These are phyloP conservation scores for Paramecium sexaurelia DNA, from an alignment of 73 alveolate species.

Conservation along the genomic window DNA sequence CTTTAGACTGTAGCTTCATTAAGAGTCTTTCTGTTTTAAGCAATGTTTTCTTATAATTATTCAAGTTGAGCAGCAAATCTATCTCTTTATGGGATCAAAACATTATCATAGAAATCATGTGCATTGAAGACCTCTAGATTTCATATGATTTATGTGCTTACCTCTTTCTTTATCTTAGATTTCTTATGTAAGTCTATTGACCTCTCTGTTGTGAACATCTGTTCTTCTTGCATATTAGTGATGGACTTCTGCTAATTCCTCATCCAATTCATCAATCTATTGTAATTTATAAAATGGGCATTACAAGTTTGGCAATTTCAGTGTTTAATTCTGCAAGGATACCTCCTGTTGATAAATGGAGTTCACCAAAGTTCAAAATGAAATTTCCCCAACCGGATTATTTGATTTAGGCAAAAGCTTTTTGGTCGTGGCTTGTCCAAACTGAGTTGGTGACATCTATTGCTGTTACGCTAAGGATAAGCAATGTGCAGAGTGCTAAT, in stretches of 20 bases:
- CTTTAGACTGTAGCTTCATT: constrained; percentile 37
- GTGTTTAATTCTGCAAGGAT: neutral
- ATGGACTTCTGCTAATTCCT: constrained; percentile 19
- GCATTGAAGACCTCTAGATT: constrained; percentile 43
- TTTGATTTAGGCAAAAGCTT: constrained; percentile 26
- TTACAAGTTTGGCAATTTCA: constrained; percentile 45
- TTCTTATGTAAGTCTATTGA: constrained; percentile 43
- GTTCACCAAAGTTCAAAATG: constrained; percentile 56
- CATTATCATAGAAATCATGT: constrained; percentile 56
- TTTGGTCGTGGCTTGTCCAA: constrained; percentile 39
- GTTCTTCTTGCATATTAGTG: constrained; percentile 51
- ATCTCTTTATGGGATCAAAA: constrained; percentile 61
- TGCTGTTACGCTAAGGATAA: constrained; percentile 26
- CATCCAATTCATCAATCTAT: constrained; percentile 49
- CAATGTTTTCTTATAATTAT: constrained; percentile 43
- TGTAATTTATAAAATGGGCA: neutral
- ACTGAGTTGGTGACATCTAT: constrained; percentile 16
- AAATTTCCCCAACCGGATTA: constrained; percentile 52
- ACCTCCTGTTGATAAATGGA: constrained; percentile 52
- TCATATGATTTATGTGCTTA: neutral
- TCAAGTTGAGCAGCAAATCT: constrained; percentile 48
- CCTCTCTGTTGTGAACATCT: constrained; percentile 54
- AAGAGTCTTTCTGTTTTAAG: constrained; percentile 28
- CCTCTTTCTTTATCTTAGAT: constrained; percentile 63
- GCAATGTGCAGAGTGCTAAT: constrained; percentile 17